These are phyloP conservation scores for Yamadazyma nakazawae DNA, from an alignment of 805 yeast genomes.

Conservation along the genomic window DNA sequence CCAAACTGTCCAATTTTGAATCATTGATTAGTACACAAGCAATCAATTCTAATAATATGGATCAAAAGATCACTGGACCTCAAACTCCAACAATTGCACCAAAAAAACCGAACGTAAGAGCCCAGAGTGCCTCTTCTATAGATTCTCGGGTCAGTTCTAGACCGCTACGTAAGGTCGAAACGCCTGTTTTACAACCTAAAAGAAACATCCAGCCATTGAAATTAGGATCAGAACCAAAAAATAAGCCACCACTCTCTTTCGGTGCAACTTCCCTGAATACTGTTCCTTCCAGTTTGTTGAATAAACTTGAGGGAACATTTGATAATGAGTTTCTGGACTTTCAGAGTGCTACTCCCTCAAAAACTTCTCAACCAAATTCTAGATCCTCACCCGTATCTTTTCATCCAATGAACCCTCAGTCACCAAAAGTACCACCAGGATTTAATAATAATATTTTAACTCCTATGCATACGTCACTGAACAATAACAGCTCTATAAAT, in stretches of 20 bases:
- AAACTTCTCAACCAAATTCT: slow-evolving; percentile 1
- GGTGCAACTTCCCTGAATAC: slow-evolving; percentile 22
- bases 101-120: background rate
- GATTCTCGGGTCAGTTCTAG: background rate
- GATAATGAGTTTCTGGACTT: slow-evolving; percentile 16
- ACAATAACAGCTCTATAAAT: background rate
- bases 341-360: slow-evolving; percentile 13
- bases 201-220: slow-evolving; percentile 11
- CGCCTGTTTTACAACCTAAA: slow-evolving; percentile 1
- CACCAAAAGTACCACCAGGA: slow-evolving; percentile 11
- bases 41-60: slow-evolving; percentile 11
- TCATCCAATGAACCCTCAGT: slow-evolving; percentile 3
- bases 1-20: slow-evolving; percentile 17
- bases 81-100: slow-evolving; percentile 5
- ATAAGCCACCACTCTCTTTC: slow-evolving; percentile 15
- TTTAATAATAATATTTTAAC: slow-evolving; percentile 9
- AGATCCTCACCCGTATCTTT: background rate
- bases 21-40: slow-evolving; percentile 28
- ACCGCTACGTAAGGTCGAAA: background rate
- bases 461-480: slow-evolving; percentile 2
- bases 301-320: slow-evolving; percentile 24
- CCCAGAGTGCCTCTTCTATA: background rate
- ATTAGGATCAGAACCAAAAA: slow-evolving; percentile 3
- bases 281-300: slow-evolving; percentile 18
- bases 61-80: slow-evolving; percentile 6